Evolutionary conservation across 805 yeast genomes (phyloP).

Genomic region (Pichia rugopelliculosa): DNA sequence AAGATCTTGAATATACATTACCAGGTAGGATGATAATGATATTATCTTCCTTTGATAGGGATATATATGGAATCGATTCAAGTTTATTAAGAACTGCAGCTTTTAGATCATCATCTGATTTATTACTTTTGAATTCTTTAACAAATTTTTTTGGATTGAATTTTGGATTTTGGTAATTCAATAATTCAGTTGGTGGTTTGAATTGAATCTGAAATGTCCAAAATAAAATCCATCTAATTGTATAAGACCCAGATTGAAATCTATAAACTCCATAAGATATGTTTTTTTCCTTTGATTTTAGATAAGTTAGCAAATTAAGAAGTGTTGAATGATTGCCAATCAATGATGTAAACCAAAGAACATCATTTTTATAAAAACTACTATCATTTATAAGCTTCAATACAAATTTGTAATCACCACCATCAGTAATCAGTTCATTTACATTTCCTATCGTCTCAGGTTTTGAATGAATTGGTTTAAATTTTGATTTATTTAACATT

Average conservation of each 20-base stretch:
- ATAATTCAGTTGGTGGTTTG: slow-evolving; percentile 12
- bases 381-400: slow-evolving; percentile 13
- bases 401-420: slow-evolving; percentile 41
- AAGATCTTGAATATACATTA: slow-evolving; percentile 27
- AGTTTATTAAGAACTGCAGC: background rate
- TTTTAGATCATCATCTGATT: background rate
- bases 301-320: background rate
- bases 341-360: slow-evolving; percentile 13
- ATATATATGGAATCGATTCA: slow-evolving; percentile 2
- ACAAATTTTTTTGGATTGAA: background rate
- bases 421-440: slow-evolving; percentile 35
- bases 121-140: background rate
- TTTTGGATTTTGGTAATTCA: slow-evolving; percentile 2
- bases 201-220: slow-evolving; percentile 28
- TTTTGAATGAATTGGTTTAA: slow-evolving; percentile 18
- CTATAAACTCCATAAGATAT: slow-evolving; percentile 27
- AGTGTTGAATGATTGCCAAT: slow-evolving; percentile 12
- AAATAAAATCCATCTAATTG: slow-evolving; percentile 33
- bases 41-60: background rate
- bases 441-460: slow-evolving; percentile 26
- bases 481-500: slow-evolving; percentile 16
- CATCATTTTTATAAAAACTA: background rate
- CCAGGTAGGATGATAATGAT: slow-evolving; percentile 6
- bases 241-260: slow-evolving; percentile 21
- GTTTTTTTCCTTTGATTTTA: background rate